Base-by-base conservation (phyloP, 192 early-diverging fungal genomes). In the Backusella australiensis region DNA sequence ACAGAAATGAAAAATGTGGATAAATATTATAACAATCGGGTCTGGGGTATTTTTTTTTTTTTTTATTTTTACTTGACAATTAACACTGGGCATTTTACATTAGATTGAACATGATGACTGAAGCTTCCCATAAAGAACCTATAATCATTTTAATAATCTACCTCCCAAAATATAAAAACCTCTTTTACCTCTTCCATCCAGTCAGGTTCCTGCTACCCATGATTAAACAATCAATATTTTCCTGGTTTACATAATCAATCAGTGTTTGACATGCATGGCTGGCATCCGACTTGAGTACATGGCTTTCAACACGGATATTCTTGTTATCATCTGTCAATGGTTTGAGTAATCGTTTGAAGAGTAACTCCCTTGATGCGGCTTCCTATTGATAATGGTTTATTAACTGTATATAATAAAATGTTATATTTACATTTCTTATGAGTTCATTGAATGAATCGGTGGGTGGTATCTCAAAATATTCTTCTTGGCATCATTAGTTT, bases 41-140 rank as follows among this genome's bases (percentile, higher is more conserved):
- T 29, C 0, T 1, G 38, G 8, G 5, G 8, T 38, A n/a, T 32
- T 32, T 32, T 32, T 32, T 32, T 32, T 32, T 32, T 32, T 3
- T 32, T 32, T 32, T 32, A 2, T 3, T 32, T 32, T 71, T 35
- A 77, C 63, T 79, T 82, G 26, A 82, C 78, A 66, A 82, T 82
- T n/a, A 82, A 34, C 5, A 82, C 81, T 12, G 81, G 81, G 44
- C 81, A 82, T n/a, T 82, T 67, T 21, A 75, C 73, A 70, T 82
- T 75, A 4, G 79, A 52, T 67, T 82, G 81, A 26, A 80, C 79
- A 49, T 76, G 80, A 69, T 82, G 78, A 21, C 78, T 80, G 56
- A 82, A 82, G 53, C 78, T 80, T 26, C 81, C 81, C 39, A 82
- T 34, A 34, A 82, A 82, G 3, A 75, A 69, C n/a, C 81, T 82